phyloP scores from a whole-genome alignment of 305 asterid species.

The Fraxinus latifolia region DNA sequence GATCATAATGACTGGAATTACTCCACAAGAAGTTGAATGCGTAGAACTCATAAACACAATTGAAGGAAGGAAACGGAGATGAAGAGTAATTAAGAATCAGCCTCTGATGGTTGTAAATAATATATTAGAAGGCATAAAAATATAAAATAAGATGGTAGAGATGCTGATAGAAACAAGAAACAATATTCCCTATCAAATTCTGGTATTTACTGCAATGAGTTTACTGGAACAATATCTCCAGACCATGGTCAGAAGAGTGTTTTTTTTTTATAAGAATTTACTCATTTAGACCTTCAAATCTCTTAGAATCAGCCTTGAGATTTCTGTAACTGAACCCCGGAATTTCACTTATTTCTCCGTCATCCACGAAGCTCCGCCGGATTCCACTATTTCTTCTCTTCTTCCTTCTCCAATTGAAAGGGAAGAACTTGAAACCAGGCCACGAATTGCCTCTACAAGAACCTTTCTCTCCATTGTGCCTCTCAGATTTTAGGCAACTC shows the following conservation, averaged over 20 bases:
- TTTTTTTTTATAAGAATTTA: too few species aligned
- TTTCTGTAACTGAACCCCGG: constrained; percentile 52
- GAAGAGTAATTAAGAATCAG: background rate
- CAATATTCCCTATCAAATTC: background rate
- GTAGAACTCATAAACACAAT: background rate
- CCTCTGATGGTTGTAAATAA: background rate
- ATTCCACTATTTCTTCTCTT: constrained; percentile 43
- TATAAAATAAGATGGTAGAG: background rate
- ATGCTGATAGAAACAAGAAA: background rate
- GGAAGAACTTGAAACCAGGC: constrained; percentile 44
- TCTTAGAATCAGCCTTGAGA: constrained; percentile 51
- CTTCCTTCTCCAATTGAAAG: constrained; percentile 50
- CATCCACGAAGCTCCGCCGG: constrained; percentile 26
- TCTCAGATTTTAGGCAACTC: constrained; percentile 33
- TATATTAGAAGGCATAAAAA: background rate
- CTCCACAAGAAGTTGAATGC: background rate
- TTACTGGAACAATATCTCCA: background rate
- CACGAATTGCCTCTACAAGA: constrained; percentile 38
- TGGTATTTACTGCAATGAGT: too few species aligned
- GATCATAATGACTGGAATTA: background rate
- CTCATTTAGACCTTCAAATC: constrained; percentile 28
- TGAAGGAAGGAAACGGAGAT: background rate
- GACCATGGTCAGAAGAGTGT: background rate
- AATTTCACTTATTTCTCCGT: constrained; percentile 29
- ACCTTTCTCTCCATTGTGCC: constrained; percentile 29